Conservation (phyloP, 768 basidiomycete genomes). For the Naganishia kalamii region DNA sequence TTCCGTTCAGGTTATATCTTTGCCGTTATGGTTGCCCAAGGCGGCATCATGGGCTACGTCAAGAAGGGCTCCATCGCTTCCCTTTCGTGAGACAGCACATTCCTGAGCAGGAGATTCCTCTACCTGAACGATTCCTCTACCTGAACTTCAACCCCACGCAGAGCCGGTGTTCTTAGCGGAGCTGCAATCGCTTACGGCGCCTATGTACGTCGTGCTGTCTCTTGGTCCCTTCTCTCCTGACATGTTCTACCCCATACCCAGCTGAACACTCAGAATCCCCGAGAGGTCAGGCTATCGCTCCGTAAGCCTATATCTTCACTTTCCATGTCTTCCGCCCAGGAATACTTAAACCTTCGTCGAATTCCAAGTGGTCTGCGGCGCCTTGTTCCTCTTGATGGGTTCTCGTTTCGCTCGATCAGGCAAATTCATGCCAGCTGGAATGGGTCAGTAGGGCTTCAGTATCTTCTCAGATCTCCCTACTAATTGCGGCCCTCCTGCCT, state of each 20-base stretch:
- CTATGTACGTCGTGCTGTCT: conserved; percentile 14
- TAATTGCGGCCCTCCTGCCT: background rate
- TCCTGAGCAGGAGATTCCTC: too few relatives aligned
- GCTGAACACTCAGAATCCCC: conserved; percentile 23
- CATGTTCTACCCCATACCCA: background rate
- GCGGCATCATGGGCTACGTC: conserved; percentile 27
- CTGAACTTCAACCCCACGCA: background rate
- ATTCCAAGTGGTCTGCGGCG: conserved; percentile 19
- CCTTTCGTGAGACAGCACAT: conserved; percentile 15
- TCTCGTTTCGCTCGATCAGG: conserved; percentile 18
- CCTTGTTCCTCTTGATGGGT: conserved; percentile 29
- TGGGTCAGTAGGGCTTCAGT: conserved; percentile 8
- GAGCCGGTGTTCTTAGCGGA: conserved; percentile 23
- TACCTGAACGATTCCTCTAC: background rate
- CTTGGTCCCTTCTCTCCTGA: background rate
- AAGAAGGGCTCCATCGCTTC: conserved; percentile 21
- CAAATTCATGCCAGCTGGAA: conserved; percentile 33
- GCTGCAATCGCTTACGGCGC: conserved; percentile 27
- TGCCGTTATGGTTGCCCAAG: conserved; percentile 20
- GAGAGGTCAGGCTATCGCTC: conserved; percentile 21
- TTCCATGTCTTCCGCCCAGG: background rate
- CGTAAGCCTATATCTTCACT: conserved; percentile 9
- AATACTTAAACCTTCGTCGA: background rate
- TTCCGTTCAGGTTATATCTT: conserved; percentile 19
- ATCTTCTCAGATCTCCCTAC: background rate